A percentile compares a stretch with the other conserved stretches of the same genome.
phyloP scores from a whole-genome alignment of 2,329 filamentous ascomycete species.

The Cadophora sp. region DNA sequence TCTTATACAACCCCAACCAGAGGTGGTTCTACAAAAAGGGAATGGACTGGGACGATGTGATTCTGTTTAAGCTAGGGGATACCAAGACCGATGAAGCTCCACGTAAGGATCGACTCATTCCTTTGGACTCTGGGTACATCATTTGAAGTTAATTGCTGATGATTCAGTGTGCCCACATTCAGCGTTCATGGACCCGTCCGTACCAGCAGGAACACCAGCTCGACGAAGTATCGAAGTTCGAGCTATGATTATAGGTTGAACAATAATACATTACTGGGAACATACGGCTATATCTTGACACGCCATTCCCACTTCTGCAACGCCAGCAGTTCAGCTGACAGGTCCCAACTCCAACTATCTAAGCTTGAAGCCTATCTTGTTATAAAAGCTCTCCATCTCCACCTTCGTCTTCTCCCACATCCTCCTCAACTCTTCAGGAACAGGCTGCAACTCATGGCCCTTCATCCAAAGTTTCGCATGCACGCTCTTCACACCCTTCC shows the following conservation, averaged over 20 bases:
- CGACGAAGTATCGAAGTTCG: slow-evolving; percentile 13
- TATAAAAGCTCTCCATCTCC: slow-evolving; percentile 27
- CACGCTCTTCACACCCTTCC: slow-evolving; percentile 45
- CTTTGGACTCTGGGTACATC: no score
- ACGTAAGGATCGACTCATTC: no score
- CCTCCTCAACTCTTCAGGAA: slow-evolving; percentile 29
- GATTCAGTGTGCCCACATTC: slow-evolving; percentile 13
- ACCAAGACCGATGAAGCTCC: not conserved
- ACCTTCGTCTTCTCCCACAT: slow-evolving; percentile 22
- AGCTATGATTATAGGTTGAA: slow-evolving; percentile 5
- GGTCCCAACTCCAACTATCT: not conserved
- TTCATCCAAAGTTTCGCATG: slow-evolving; percentile 49
- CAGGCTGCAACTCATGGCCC: slow-evolving; percentile 28
- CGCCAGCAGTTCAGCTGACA: not conserved
- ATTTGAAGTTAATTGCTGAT: not conserved
- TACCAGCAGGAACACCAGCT: slow-evolving; percentile 7
- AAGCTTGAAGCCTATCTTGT: not conserved
- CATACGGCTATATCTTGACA: no score
- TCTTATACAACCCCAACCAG: not conserved
- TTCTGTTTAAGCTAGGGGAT: not conserved
- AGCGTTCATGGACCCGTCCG: slow-evolving; percentile 16
- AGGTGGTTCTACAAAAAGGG: not conserved
- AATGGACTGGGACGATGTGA: not conserved
- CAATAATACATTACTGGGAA: no score
- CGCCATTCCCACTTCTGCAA: no score